A percentile compares a stretch with the other conserved stretches of the same genome.
phyloP scores from a whole-genome alignment of 768 basidiomycete genomes.

The Lentinula sp. region DNA sequence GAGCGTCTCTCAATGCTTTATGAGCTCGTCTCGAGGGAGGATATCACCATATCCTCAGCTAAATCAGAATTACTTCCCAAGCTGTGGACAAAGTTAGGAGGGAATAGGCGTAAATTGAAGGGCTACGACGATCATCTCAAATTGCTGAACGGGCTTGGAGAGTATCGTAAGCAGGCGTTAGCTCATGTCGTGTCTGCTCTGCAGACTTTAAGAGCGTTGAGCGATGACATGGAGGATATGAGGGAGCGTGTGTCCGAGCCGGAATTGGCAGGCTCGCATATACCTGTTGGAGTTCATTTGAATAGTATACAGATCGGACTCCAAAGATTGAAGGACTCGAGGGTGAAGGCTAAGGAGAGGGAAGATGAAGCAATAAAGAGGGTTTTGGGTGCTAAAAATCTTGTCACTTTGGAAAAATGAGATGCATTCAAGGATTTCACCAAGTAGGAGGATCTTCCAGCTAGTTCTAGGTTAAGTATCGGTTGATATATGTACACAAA shows the following conservation, averaged over 20 bases:
- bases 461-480: too few relatives aligned
- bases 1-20: slow-evolving; percentile 50
- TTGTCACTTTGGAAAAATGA: neutral
- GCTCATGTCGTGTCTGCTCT: slow-evolving; percentile 63
- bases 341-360: slow-evolving; percentile 41
- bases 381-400: slow-evolving; percentile 10
- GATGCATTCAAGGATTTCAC: too few relatives aligned
- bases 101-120: slow-evolving; percentile 45
- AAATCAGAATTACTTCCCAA: slow-evolving; percentile 52
- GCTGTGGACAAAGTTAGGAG: slow-evolving; percentile 67
- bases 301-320: slow-evolving; percentile 62
- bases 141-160: slow-evolving; percentile 48
- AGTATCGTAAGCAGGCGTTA: slow-evolving; percentile 55
- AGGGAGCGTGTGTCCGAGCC: slow-evolving; percentile 68
- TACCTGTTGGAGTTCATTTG: slow-evolving; percentile 73
- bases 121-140: slow-evolving; percentile 44
- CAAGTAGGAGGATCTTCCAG: too few relatives aligned
- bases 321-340: slow-evolving; percentile 53
- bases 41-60: slow-evolving; percentile 33
- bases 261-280: slow-evolving; percentile 47
- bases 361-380: slow-evolving; percentile 29
- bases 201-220: slow-evolving; percentile 56
- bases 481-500: too few relatives aligned
- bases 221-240: slow-evolving; percentile 71
- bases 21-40: slow-evolving; percentile 56